Evolutionary conservation across 2,329 filamentous ascomycete species (phyloP).

Genomic region (Xenosphaeropsis pyriputrescens): DNA sequence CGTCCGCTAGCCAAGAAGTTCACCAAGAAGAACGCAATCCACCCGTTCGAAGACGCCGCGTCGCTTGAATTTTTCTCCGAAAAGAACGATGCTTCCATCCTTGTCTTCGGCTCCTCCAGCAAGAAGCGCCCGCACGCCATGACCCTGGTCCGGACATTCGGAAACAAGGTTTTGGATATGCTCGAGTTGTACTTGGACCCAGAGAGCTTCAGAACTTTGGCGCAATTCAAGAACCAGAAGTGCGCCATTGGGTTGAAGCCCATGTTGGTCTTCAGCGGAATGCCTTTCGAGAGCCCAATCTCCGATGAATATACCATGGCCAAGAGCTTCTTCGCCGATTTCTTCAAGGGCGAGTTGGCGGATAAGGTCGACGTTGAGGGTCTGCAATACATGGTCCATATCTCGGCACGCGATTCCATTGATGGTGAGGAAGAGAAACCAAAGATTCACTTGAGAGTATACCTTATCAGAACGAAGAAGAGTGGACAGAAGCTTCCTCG

Average conservation of each 20-base stretch:
- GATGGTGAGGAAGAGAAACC: conserved; percentile 34
- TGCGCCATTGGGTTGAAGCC: conserved; percentile 74
- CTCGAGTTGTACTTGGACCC: conserved; percentile 75
- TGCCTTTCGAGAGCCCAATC: conserved; percentile 71
- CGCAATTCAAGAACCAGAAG: conserved; percentile 64
- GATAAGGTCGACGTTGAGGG: conserved; percentile 89
- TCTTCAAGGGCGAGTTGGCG: conserved; percentile 71
- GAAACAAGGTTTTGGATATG: conserved; percentile 86
- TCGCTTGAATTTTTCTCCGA: conserved; percentile 90
- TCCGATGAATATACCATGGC: conserved; percentile 69
- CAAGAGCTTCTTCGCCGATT: conserved; percentile 77
- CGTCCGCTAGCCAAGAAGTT: conserved; percentile 79
- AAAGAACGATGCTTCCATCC: conserved; percentile 84
- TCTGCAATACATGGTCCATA: conserved; percentile 75
- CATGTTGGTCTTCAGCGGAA: conserved; percentile 81
- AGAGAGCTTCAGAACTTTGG: conserved; percentile 52
- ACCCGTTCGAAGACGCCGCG: conserved; percentile 81
- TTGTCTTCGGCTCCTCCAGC: conserved; percentile 71
- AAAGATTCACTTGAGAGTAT: conserved; percentile 57
- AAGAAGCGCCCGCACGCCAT: conserved; percentile 94
- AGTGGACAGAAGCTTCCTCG: conserved; percentile 77
- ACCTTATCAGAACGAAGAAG: conserved; percentile 74
- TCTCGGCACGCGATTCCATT: conserved; percentile 55
- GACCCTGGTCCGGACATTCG: conserved; percentile 71
- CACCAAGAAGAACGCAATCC: conserved; percentile 91